Percentiles rank a stretch among this genome's conserved stretches.
Conservation (phyloP, 305 asterid species). For the Fraxinus greggii region DNA sequence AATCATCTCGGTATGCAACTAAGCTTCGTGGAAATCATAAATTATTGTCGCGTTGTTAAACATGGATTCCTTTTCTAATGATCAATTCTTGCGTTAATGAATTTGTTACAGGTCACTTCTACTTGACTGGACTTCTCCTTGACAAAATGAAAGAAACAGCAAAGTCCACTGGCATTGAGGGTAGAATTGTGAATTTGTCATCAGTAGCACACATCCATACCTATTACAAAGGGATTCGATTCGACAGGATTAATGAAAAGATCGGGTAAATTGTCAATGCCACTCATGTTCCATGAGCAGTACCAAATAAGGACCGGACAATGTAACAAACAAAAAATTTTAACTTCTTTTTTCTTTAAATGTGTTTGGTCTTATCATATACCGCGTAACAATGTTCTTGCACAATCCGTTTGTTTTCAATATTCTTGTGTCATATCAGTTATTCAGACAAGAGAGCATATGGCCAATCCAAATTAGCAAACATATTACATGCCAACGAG, state of each 20-base stretch:
- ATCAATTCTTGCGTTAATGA: no score
- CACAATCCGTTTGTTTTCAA: neutral
- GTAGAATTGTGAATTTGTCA: conserved; percentile 47
- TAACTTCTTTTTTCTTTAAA: neutral
- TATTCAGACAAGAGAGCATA: conserved; percentile 80
- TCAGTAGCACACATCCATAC: conserved; percentile 45
- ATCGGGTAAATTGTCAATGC: conserved; percentile 20
- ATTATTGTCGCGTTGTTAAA: neutral
- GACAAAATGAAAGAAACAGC: conserved; percentile 48
- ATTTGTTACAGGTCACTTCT: conserved; percentile 39
- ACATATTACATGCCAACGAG: conserved; percentile 73
- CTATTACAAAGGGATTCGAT: conserved; percentile 32
- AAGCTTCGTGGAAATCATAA: neutral
- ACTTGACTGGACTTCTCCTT: conserved; percentile 48
- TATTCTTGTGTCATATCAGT: conserved; percentile 33
- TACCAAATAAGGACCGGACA: neutral
- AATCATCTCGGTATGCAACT: conserved; percentile 63
- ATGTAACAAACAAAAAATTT: neutral
- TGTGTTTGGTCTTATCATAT: neutral
- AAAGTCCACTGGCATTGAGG: conserved; percentile 37
- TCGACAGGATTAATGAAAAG: conserved; percentile 34
- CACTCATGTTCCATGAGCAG: neutral
- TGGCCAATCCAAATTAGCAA: conserved; percentile 88
- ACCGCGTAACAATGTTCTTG: no score
- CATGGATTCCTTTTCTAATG: neutral